Conservation (phyloP, 176 grass and related monocot genomes). For the Tillandsia fasciculata region DNA sequence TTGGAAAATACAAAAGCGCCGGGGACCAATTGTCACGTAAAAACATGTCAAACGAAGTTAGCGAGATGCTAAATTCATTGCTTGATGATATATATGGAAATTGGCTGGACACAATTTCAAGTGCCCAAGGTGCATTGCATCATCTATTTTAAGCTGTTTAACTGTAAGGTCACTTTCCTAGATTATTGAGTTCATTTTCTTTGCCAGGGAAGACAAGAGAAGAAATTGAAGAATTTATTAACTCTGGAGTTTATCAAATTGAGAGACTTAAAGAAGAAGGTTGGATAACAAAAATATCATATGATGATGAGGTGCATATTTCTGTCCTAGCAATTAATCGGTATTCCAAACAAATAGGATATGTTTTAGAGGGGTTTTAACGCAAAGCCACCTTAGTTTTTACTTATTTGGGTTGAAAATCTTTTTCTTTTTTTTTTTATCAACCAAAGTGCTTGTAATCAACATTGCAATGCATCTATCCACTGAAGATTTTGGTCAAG, state of each 20-base stretch:
- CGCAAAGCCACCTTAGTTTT: neutral
- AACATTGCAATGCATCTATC: too few species aligned
- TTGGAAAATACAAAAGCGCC: conserved; percentile 85
- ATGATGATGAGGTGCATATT: conserved; percentile 87
- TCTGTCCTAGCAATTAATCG: conserved; percentile 19
- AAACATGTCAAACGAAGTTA: conserved; percentile 85
- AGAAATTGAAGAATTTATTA: conserved; percentile 71
- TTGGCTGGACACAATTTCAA: conserved; percentile 88
- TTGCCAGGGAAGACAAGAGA: conserved; percentile 75
- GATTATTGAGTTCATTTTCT: conserved; percentile 14
- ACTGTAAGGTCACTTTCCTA: neutral
- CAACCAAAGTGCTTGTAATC: too few species aligned
- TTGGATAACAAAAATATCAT: conserved; percentile 90
- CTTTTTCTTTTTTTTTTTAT: too few species aligned
- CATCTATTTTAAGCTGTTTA: neutral
- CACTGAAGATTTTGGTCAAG: too few species aligned
- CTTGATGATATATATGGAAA: conserved; percentile 94
- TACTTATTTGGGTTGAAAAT: neutral
- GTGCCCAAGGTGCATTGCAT: conserved; percentile 37
- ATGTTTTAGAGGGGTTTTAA: neutral
- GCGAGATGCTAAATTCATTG: conserved; percentile 67
- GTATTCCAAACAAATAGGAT: conserved; percentile 10
- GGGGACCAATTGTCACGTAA: conserved; percentile 64
- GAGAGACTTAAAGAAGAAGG: conserved; percentile 90
- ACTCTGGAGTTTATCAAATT: conserved; percentile 98